Conservation (phyloP, 768 basidiomycete species). For the Collybia sp. region DNA sequence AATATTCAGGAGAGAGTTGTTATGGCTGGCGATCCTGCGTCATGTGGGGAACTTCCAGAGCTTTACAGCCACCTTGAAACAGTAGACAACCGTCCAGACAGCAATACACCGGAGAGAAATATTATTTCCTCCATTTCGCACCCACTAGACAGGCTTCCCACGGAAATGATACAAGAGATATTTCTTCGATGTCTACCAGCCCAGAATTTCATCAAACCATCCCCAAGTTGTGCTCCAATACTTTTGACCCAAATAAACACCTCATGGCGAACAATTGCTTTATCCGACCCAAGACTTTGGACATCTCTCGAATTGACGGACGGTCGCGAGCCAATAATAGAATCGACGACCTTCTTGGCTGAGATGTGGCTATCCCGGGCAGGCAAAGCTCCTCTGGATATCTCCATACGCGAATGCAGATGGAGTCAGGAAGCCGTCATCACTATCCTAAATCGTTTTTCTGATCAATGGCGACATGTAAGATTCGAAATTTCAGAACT, state of each 20-base stretch:
- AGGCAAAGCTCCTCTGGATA: constrained; percentile 11
- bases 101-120: not conserved
- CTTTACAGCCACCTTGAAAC: too few relatives aligned
- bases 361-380: constrained; percentile 15
- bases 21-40: too few relatives aligned
- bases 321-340: not conserved
- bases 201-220: constrained; percentile 10
- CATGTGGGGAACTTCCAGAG: too few relatives aligned
- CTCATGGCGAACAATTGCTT: constrained; percentile 22
- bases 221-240: constrained; percentile 10
- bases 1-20: too few relatives aligned
- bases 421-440: not conserved
- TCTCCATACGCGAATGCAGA: constrained; percentile 10
- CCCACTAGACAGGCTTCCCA: constrained; percentile 11
- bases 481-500: constrained; percentile 7
- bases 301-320: constrained; percentile 11
- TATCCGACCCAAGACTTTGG: constrained; percentile 24
- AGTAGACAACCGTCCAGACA: constrained; percentile 3
- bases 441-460: not conserved
- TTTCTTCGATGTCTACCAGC: constrained; percentile 15
- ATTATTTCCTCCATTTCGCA: too few relatives aligned
- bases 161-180: constrained; percentile 18
- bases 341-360: constrained; percentile 1
- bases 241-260: constrained; percentile 20
- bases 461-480: constrained; percentile 11